Evolutionary conservation across 1,284 basidiomycete genomes (phyloP).

Genomic region (Heliocybe sulcata): DNA sequence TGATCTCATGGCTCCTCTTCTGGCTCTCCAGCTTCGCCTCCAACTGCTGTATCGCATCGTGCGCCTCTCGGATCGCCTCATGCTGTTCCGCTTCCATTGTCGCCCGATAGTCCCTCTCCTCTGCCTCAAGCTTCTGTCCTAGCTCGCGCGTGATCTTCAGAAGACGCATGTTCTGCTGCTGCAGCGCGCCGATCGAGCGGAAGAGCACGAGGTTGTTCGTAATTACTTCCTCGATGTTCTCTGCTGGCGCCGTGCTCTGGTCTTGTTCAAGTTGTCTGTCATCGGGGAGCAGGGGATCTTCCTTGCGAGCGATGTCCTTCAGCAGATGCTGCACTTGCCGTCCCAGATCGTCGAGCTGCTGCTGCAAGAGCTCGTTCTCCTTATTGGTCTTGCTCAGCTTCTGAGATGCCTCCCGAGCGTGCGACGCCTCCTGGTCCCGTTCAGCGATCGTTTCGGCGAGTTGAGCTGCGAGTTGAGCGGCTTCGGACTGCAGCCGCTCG

Average conservation of each 20-base stretch:
- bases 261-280: conserved; percentile 61
- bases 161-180: conserved; percentile 87
- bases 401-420: conserved; percentile 52
- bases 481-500: conserved; percentile 71
- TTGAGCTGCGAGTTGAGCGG: conserved; percentile 73
- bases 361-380: conserved; percentile 69
- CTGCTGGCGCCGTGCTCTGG: conserved; percentile 30
- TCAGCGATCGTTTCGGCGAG: conserved; percentile 67
- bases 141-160: conserved; percentile 80
- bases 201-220: conserved; percentile 89
- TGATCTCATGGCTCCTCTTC: conserved; percentile 60
- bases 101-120: conserved; percentile 64
- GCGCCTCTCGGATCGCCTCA: conserved; percentile 81
- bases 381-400: conserved; percentile 53
- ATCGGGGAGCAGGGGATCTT: conserved; percentile 75
- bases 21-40: conserved; percentile 69
- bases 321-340: conserved; percentile 79
- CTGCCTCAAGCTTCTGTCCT: conserved; percentile 69
- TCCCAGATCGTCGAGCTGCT: conserved; percentile 81
- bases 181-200: conserved; percentile 72
- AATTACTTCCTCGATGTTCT: conserved; percentile 74
- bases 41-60: conserved; percentile 77
- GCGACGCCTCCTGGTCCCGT: conserved; percentile 46
- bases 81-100: conserved; percentile 65
- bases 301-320: conserved; percentile 72